Evolutionary conservation across 1,139 yeast species (phyloP), one percentile per base, ranked within the genome.

Genomic region (Lodderomyces pseudojiufengensis): DNA sequence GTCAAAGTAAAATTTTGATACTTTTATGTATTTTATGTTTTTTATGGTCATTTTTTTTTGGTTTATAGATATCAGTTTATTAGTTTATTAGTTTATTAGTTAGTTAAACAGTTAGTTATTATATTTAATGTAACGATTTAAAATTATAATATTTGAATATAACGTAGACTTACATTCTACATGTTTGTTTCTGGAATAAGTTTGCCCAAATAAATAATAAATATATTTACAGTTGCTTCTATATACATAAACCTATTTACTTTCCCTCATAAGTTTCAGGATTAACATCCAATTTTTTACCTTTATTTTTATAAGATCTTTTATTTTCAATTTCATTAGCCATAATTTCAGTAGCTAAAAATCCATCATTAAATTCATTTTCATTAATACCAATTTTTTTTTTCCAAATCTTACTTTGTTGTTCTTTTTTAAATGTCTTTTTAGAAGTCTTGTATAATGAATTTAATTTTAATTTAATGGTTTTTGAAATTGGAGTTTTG

Each of bases 391-490:
- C 45, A 39, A 65, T 56, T 11, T 65, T 47, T 54, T 67, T 70
- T 55, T 68, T 70, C 66, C 64, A 63, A 24, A 52, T 52, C 50
- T 63, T 65, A 51, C 60, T 64, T 32, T 70, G 52, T 45, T 69
- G 67, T 38, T 69, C 73, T 47, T 66, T 69, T 42, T 63, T 47
- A 37, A 64, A 66, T 9, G 64, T 57, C 56, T 69, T 70, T 52
- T 62, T 63, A 33, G 65, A 68, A 16, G 64, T 58, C 47, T 65
- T 67, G 29, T 68, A 54, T 37, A 68, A 55, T 7, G 53, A 49
- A 33, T 68, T 70, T 41, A 70, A 54, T 38, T 63, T 63, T 8
- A 62, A 64, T 34, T 54, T 55, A 8, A 50, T 52, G 15, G 58
- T 55, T 12, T 59, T 68, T 24, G 63, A 51, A 10, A 69, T 36